A percentile compares a stretch with the other conserved stretches of the same genome.
These are phyloP conservation scores for Ganoderma multipileum DNA, from an alignment of 1,284 basidiomycete genomes.

Conservation along the genomic window DNA sequence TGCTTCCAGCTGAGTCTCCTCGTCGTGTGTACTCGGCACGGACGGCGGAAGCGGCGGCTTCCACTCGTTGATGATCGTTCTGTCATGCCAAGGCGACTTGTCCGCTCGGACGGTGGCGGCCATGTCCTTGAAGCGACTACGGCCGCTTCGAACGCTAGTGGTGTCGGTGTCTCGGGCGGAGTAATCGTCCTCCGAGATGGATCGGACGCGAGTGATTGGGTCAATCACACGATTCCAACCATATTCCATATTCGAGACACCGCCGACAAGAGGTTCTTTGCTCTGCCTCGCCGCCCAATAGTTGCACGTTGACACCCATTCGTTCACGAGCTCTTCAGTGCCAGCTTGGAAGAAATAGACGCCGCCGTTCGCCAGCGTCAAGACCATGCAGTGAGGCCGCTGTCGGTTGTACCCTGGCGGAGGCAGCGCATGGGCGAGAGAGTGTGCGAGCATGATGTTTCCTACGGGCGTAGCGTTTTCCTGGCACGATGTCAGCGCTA, in stretches of 20 bases:
- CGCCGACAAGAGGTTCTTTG: constrained; percentile 93
- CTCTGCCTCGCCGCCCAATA: constrained; percentile 96
- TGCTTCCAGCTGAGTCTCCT: constrained; percentile 91
- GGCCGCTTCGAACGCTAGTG: constrained; percentile 69
- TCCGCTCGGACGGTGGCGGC: constrained; percentile 65
- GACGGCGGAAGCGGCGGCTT: constrained; percentile 86
- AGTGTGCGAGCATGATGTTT: constrained; percentile 84
- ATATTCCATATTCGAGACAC: constrained; percentile 99
- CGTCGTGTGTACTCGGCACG: constrained; percentile 86
- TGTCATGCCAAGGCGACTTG: constrained; percentile 76
- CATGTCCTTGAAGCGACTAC: constrained; percentile 72
- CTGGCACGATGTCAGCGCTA: constrained; percentile 43
- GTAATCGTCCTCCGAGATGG: constrained; percentile 64
- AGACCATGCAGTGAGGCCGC: constrained; percentile 94
- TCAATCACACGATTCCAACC: constrained; percentile 90
- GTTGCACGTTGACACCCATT: constrained; percentile 99
- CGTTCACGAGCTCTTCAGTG: constrained; percentile 95
- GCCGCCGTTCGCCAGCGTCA: constrained; percentile 87
- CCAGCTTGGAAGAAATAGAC: constrained; percentile 98
- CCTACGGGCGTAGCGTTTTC: constrained; percentile 88
- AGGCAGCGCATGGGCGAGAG: constrained; percentile 86
- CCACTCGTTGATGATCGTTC: constrained; percentile 93
- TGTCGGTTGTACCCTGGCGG: constrained; percentile 91
- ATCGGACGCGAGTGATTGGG: constrained; percentile 54
- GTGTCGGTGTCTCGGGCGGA: constrained; percentile 56